These are phyloP conservation scores for Cenchrus americanus DNA, from an alignment of 176 grass and related monocot genomes.

Conservation along the genomic window DNA sequence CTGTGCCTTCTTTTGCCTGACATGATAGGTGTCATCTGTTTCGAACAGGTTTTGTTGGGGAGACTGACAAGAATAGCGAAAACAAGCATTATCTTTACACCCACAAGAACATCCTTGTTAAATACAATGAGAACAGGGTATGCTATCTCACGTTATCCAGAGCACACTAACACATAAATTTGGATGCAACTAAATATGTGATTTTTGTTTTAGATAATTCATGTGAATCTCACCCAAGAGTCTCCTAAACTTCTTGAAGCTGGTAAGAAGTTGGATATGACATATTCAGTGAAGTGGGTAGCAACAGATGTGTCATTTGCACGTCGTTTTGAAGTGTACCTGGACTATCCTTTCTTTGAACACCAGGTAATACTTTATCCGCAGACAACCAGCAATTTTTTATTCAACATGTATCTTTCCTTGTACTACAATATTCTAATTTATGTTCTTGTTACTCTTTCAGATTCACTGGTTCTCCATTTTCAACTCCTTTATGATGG, in stretches of 20 bases:
- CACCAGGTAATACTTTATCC: conserved; percentile 77
- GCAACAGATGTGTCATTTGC: conserved; percentile 82
- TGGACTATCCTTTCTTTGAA: conserved; percentile 99
- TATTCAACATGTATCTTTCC: conserved; percentile 19
- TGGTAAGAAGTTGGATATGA: conserved; percentile 79
- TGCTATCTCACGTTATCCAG: conserved; percentile 20
- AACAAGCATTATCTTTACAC: conserved; percentile 92
- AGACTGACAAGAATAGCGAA: conserved; percentile 89
- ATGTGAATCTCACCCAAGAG: conserved; percentile 99
- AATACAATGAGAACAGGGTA: conserved; percentile 85
- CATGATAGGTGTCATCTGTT: conserved; percentile 10
- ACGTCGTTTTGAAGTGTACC: conserved; percentile 94
- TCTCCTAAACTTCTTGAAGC: conserved; percentile 83
- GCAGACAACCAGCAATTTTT: not conserved
- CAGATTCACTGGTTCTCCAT: conserved; percentile 99
- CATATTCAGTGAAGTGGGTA: conserved; percentile 90
- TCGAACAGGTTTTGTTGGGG: conserved; percentile 83
- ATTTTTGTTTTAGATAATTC: conserved; percentile 78
- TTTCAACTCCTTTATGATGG: conserved; percentile 99
- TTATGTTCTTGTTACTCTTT: conserved; percentile 31
- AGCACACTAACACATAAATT: not conserved
- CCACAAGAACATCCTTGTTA: conserved; percentile 82
- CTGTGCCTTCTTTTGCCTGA: conserved; percentile 13
- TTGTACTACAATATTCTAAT: conserved; percentile 38
- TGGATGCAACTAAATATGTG: conserved; percentile 17